Conservation (phyloP, 306 rosid species). For the Comarum palustre region DNA sequence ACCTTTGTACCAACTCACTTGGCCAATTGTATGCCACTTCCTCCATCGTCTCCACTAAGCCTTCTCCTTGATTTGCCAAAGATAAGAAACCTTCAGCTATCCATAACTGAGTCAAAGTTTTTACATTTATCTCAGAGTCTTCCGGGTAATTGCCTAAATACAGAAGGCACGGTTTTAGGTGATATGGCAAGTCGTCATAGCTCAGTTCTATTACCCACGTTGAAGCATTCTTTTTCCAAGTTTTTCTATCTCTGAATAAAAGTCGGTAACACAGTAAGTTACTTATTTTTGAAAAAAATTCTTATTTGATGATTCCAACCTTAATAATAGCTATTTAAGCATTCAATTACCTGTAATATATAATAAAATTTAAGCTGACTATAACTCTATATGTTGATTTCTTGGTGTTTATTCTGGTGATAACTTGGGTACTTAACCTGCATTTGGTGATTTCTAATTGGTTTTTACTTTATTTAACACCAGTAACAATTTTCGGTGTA, state of each 20-base stretch:
- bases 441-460: no score
- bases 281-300: no score
- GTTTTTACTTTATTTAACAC: no score
- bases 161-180: conserved; percentile 48
- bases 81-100: conserved; percentile 46
- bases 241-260: neutral
- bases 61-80: neutral
- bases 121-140: conserved; percentile 31
- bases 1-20: conserved; percentile 34
- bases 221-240: conserved; percentile 6
- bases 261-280: neutral
- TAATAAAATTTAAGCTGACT: no score
- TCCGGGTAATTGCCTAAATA: conserved; percentile 49
- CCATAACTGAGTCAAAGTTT: conserved; percentile 38
- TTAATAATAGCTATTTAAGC: neutral
- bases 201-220: conserved; percentile 41
- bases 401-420: neutral
- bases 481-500: no score
- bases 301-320: neutral
- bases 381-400: no score
- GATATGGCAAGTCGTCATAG: conserved; percentile 41
- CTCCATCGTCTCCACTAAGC: conserved; percentile 24
- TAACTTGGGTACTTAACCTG: no score
- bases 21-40: conserved; percentile 37
- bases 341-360: neutral